These are phyloP conservation scores for Penicillium taxi DNA, from an alignment of 495 filamentous ascomycete species.

Conservation along the genomic window DNA sequence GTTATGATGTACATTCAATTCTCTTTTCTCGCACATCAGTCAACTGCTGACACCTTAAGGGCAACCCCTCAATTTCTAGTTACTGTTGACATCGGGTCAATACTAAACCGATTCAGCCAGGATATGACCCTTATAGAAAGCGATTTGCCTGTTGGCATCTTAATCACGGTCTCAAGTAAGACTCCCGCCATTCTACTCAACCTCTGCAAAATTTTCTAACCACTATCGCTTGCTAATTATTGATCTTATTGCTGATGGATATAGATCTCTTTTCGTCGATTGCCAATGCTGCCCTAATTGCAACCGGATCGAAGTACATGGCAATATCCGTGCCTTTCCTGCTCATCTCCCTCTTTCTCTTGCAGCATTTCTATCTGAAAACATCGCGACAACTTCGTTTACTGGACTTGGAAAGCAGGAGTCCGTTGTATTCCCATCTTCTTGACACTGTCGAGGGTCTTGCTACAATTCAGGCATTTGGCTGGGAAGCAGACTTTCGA, in stretches of 20 bases:
- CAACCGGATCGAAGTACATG: conserved; percentile 2
- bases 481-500: background rate
- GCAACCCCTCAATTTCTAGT: background rate
- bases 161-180: background rate
- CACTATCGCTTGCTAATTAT: background rate
- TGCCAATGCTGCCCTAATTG: conserved; percentile 1
- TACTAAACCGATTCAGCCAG: conserved; percentile 1
- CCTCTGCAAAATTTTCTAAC: too few relatives aligned
- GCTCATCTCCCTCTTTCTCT: background rate
- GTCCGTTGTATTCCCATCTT: conserved; percentile 3
- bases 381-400: conserved; percentile 4
- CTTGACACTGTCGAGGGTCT: conserved; percentile 1
- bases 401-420: conserved; percentile 3
- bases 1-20: background rate
- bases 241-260: background rate
- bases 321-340: conserved; percentile 1
- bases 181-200: too few relatives aligned
- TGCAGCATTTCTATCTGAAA: conserved; percentile 3
- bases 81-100: background rate
- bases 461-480: conserved; percentile 4
- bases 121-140: conserved; percentile 3
- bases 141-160: background rate
- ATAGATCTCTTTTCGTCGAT: conserved; percentile 1
- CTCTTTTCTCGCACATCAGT: background rate
- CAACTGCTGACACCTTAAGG: background rate